Conservation (phyloP, 345 rosid species). For the Sonneratia alba region DNA sequence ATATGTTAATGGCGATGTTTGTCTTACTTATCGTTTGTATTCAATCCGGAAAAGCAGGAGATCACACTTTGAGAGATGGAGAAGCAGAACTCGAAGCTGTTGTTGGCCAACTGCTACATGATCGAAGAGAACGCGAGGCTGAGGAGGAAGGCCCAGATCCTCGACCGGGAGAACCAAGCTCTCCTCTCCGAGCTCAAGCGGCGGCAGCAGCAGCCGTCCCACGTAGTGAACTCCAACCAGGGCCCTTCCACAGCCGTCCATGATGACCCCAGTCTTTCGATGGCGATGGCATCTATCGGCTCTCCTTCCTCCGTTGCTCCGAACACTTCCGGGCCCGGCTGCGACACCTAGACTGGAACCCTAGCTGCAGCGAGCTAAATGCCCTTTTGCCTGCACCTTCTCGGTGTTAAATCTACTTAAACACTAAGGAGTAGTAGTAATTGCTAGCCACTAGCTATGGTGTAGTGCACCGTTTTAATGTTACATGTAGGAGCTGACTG, state of each 20-base stretch:
- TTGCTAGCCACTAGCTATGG: no score
- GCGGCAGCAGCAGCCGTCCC: slow-evolving; percentile 15
- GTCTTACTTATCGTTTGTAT: neutral
- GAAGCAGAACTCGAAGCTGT: slow-evolving; percentile 81
- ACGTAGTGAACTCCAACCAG: slow-evolving; percentile 6
- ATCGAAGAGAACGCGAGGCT: slow-evolving; percentile 48
- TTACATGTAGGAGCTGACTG: no score
- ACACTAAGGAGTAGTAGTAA: no score
- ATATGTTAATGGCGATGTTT: neutral
- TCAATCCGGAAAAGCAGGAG: neutral
- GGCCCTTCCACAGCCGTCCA: neutral
- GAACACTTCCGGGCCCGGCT: neutral
- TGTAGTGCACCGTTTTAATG: no score
- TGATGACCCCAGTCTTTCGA: neutral
- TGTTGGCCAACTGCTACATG: slow-evolving; percentile 18
- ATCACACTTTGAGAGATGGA: slow-evolving; percentile 38
- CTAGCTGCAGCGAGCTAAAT: neutral
- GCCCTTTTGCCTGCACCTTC: no score
- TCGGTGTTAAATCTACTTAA: no score
- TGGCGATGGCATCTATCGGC: neutral
- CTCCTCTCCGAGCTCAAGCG: slow-evolving; percentile 78
- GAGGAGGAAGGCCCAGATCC: slow-evolving; percentile 93
- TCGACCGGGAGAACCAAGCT: slow-evolving; percentile 93
- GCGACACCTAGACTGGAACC: neutral
- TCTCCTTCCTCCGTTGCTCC: neutral